These are phyloP conservation scores for Aureobasidium zeae DNA, from an alignment of 2,329 filamentous ascomycete species.

Conservation along the genomic window DNA sequence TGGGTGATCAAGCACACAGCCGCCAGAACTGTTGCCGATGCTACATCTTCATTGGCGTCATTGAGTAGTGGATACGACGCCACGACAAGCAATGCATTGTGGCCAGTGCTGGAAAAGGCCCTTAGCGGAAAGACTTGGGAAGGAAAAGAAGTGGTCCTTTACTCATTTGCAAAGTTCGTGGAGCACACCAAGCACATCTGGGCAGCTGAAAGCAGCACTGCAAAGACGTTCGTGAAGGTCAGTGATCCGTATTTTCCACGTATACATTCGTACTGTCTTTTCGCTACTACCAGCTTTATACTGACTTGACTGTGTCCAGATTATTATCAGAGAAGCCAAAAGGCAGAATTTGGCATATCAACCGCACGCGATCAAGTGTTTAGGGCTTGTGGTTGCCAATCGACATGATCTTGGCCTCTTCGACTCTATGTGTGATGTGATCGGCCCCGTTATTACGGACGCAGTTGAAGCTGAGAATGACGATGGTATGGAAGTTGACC, in stretches of 20 bases:
- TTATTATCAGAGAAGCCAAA: slow-evolving; percentile 78
- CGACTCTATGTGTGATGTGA: slow-evolving; percentile 55
- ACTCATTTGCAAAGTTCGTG: slow-evolving; percentile 70
- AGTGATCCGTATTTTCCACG: slow-evolving; percentile 17
- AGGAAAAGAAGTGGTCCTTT: slow-evolving; percentile 77
- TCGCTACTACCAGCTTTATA: slow-evolving; percentile 4
- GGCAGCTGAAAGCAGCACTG: slow-evolving; percentile 49
- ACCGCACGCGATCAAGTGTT: slow-evolving; percentile 59
- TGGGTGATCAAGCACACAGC: slow-evolving; percentile 89
- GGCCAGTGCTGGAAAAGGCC: slow-evolving; percentile 75
- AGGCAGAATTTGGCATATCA: slow-evolving; percentile 81
- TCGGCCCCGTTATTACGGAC: slow-evolving; percentile 50
- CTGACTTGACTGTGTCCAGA: slow-evolving; percentile 36
- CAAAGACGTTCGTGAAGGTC: slow-evolving; percentile 58
- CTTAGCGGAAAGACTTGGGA: slow-evolving; percentile 84
- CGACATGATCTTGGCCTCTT: slow-evolving; percentile 63
- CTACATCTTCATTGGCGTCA: slow-evolving; percentile 51
- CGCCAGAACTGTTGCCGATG: slow-evolving; percentile 68
- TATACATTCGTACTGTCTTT: not conserved
- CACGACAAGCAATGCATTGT: slow-evolving; percentile 55
- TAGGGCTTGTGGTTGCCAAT: slow-evolving; percentile 63
- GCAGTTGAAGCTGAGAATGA: slow-evolving; percentile 43
- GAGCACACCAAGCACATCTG: slow-evolving; percentile 52
- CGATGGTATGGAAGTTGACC: slow-evolving; percentile 62
- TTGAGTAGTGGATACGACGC: slow-evolving; percentile 46